Evolutionary conservation across 2,329 filamentous ascomycete species (phyloP).

Genomic region (Phyllachora maydis): DNA sequence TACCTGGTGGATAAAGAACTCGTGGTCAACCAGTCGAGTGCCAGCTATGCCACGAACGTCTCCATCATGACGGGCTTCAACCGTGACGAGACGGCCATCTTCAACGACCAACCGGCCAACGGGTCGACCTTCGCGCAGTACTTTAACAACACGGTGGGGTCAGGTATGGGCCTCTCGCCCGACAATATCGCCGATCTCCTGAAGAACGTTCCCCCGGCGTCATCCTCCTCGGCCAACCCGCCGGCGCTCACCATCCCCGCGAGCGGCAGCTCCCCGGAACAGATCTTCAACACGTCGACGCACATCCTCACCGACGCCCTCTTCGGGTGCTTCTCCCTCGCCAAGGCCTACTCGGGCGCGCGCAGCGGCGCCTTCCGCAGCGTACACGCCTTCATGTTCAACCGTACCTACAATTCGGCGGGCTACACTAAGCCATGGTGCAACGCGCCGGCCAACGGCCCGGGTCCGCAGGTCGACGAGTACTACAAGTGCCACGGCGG

Average conservation of each 20-base stretch:
- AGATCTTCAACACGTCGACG: slow-evolving; percentile 13
- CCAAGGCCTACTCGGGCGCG: slow-evolving; percentile 13
- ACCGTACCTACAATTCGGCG: slow-evolving; percentile 15
- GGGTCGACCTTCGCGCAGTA: slow-evolving; percentile 5
- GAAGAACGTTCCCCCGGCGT: slow-evolving; percentile 1
- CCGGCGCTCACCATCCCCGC: too few relatives aligned
- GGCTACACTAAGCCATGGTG: slow-evolving; percentile 11
- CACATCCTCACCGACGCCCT: slow-evolving; percentile 11
- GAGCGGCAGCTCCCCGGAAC: slow-evolving; percentile 1
- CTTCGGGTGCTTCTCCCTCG: slow-evolving; percentile 14
- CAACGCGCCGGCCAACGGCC: slow-evolving; percentile 8
- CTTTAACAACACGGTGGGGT: slow-evolving; percentile 4
- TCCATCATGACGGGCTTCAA: slow-evolving; percentile 15
- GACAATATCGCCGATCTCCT: slow-evolving; percentile 5
- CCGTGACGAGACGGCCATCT: slow-evolving; percentile 11
- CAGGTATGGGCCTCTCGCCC: slow-evolving; percentile 4
- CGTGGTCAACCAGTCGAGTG: slow-evolving; percentile 9
- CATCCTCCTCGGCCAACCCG: too few relatives aligned
- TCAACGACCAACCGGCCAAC: slow-evolving; percentile 6
- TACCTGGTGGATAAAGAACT: slow-evolving; percentile 9
- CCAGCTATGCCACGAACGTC: slow-evolving; percentile 8
- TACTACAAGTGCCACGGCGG: slow-evolving; percentile 20
- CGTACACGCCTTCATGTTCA: slow-evolving; percentile 16
- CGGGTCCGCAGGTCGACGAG: slow-evolving; percentile 13
- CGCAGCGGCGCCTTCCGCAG: slow-evolving; percentile 11